Evolutionary conservation across 2,329 filamentous ascomycete species (phyloP).

Genomic region (Colletotrichum horii): DNA sequence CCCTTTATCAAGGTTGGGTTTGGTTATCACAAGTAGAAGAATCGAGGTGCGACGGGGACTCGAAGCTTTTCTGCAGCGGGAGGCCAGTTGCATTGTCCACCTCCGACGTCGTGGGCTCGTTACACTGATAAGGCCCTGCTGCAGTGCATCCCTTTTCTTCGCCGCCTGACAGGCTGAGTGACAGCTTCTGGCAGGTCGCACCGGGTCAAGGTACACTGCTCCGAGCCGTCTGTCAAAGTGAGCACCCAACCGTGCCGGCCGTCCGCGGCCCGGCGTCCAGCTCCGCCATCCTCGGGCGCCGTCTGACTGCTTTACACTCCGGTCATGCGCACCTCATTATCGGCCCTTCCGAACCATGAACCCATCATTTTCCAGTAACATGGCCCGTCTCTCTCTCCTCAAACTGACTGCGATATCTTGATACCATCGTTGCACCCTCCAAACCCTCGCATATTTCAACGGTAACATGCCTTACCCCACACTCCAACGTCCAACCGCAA

Average conservation of each 20-base stretch:
- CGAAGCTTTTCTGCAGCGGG: neutral
- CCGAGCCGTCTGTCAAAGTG: neutral
- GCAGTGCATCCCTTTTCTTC: neutral
- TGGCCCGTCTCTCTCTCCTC: neutral
- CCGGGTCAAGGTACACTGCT: neutral
- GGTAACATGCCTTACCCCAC: neutral
- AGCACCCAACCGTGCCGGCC: neutral
- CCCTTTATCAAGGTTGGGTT: neutral
- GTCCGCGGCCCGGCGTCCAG: neutral
- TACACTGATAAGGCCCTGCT: slow-evolving; percentile 5
- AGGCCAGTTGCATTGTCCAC: neutral
- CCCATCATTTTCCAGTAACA: fast-evolving
- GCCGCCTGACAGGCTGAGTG: neutral
- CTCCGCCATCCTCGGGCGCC: fast-evolving
- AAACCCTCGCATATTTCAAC: neutral
- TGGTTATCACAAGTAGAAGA: neutral
- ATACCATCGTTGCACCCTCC: neutral
- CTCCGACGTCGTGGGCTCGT: neutral
- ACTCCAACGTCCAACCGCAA: neutral
- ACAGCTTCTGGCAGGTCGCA: neutral
- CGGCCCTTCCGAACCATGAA: neutral
- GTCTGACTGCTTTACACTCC: neutral
- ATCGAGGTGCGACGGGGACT: no score
- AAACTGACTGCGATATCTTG: neutral
- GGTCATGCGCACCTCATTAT: neutral